These are phyloP conservation scores for Prunus persica DNA, from an alignment of 306 rosid species.

Conservation along the genomic window Prunus_persica_NCBIv2 NC_034014.1:5738001-5738500, in stretches of 20 bases:
- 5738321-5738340: neutral
- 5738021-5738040: neutral
- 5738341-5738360: neutral
- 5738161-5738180: neutral
- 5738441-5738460: neutral
- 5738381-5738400: conserved; percentile 3
- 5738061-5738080: neutral
- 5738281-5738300: neutral
- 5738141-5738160: neutral
- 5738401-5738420: neutral
- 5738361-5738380: neutral
- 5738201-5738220: neutral
- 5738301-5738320: neutral
- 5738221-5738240: neutral
- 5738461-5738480: neutral
- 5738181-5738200: neutral
- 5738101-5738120: neutral
- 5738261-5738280: neutral
- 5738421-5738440: neutral
- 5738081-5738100: neutral
- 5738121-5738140: neutral
- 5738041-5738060: neutral
- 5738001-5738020: neutral
- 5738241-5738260: neutral
- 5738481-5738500: neutral